phyloP scores from a whole-genome alignment of 192 early-diverging fungal genomes.

The Cladochytrium replicatum region DNA sequence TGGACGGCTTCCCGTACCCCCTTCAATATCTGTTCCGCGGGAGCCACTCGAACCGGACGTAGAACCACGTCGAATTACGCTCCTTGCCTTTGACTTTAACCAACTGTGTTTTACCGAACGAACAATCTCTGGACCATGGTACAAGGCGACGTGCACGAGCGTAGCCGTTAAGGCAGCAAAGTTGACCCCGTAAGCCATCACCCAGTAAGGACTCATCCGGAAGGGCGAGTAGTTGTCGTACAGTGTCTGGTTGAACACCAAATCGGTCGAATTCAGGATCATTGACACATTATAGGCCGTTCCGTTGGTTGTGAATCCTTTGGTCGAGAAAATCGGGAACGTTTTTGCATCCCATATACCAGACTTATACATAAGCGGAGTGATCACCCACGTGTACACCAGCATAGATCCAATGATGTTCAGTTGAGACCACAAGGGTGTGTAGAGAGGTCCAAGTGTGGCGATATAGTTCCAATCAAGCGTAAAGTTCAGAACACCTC shows the following conservation, averaged over 20 bases:
- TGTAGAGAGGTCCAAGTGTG: constrained; percentile 51
- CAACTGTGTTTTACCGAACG: background rate
- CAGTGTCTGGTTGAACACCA: background rate
- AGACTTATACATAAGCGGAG: constrained; percentile 32
- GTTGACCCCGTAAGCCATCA: background rate
- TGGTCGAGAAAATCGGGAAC: constrained; percentile 13
- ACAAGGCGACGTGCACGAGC: constrained; percentile 13
- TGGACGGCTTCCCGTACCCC: no score
- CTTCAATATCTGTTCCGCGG: no score
- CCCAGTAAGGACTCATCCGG: constrained; percentile 3
- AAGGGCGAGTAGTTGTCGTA: constrained; percentile 1
- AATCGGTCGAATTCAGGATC: constrained; percentile 10
- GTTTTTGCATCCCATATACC: constrained; percentile 18
- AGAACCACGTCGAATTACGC: no score
- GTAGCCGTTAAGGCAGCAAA: constrained; percentile 12
- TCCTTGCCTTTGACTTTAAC: no score
- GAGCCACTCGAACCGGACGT: no score
- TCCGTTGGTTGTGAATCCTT: constrained; percentile 3
- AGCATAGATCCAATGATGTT: constrained; percentile 64
- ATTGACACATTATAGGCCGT: constrained; percentile 2
- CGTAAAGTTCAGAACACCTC: constrained; percentile 39
- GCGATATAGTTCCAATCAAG: constrained; percentile 67
- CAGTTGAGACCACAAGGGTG: constrained; percentile 59
- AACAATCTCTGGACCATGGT: constrained; percentile 3
- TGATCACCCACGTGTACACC: constrained; percentile 64